Percentiles rank a stretch among this genome's conserved stretches.
Evolutionary conservation across 108 stramenopile species (phyloP).

Genomic region (Poteriospumella lacustris): DNA sequence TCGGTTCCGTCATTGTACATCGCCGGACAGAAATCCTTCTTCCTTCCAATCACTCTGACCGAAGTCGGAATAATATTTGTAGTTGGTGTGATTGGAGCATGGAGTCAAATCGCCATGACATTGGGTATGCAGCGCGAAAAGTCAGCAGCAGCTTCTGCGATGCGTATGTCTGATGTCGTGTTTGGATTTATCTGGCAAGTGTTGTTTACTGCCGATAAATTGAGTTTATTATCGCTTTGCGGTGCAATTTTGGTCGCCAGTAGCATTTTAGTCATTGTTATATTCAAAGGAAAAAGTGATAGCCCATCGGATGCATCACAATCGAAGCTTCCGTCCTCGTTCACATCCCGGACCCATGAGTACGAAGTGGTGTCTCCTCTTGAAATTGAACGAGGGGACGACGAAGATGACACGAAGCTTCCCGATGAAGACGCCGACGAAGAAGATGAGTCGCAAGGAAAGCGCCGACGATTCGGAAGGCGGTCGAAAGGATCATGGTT

Average conservation of each 20-base stretch:
- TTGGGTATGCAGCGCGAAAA: slow-evolving; percentile 30
- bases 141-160: slow-evolving; percentile 9
- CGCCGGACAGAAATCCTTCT: neutral
- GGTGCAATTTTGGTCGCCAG: slow-evolving; percentile 2
- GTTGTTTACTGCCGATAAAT: slow-evolving; percentile 16
- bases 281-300: slow-evolving; percentile 18
- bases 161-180: slow-evolving; percentile 30
- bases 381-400: too few species aligned
- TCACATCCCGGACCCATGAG: too few species aligned
- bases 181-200: slow-evolving; percentile 29
- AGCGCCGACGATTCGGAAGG: too few species aligned
- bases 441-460: too few species aligned
- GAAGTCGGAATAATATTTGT: neutral
- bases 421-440: too few species aligned
- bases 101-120: slow-evolving; percentile 19
- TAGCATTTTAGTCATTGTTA: neutral
- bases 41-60: neutral
- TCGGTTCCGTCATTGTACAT: neutral
- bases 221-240: neutral
- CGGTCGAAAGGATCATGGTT: too few species aligned
- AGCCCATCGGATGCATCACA: too few species aligned
- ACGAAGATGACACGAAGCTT: too few species aligned
- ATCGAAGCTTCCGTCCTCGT: too few species aligned
- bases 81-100: neutral
- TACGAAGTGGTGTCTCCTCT: too few species aligned